Percentiles rank a stretch among this genome's conserved stretches.
Conservation (phyloP, 225 moss, liverwort and hornwort species). For the Neckera pumila region DNA sequence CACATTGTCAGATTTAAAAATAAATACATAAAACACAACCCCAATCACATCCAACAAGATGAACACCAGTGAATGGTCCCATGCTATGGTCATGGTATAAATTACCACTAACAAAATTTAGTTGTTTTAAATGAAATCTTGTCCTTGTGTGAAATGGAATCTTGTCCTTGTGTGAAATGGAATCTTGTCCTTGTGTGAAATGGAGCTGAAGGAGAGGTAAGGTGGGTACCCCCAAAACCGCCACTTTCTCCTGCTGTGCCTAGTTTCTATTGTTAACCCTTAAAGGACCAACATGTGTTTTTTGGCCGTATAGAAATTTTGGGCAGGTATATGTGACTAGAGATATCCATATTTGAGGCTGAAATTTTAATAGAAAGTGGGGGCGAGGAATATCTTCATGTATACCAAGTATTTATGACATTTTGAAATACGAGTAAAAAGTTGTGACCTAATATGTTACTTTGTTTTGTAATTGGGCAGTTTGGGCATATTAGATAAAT, state of each 20-base stretch:
- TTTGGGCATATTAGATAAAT: too few species aligned
- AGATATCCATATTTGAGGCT: too few species aligned
- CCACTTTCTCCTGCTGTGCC: fast-evolving
- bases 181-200: fast-evolving
- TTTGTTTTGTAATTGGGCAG: too few species aligned
- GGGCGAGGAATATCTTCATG: too few species aligned
- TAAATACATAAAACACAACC: not conserved
- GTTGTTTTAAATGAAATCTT: too few species aligned
- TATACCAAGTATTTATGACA: too few species aligned
- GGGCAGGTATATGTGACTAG: too few species aligned
- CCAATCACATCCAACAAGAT: not conserved
- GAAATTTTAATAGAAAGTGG: too few species aligned
- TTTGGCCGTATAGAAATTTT: too few species aligned
- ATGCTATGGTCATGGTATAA: not conserved
- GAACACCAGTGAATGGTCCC: not conserved
- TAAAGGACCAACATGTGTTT: too few species aligned
- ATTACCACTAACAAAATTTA: not conserved
- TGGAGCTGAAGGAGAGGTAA: fast-evolving
- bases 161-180: fast-evolving
- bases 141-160: fast-evolving
- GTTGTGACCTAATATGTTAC: too few species aligned
- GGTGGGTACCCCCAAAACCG: fast-evolving
- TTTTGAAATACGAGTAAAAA: too few species aligned
- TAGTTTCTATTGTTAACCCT: not conserved
- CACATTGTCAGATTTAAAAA: fast-evolving